phyloP scores from a whole-genome alignment of 805 yeast species.

The Yarrowia sp. region DNA sequence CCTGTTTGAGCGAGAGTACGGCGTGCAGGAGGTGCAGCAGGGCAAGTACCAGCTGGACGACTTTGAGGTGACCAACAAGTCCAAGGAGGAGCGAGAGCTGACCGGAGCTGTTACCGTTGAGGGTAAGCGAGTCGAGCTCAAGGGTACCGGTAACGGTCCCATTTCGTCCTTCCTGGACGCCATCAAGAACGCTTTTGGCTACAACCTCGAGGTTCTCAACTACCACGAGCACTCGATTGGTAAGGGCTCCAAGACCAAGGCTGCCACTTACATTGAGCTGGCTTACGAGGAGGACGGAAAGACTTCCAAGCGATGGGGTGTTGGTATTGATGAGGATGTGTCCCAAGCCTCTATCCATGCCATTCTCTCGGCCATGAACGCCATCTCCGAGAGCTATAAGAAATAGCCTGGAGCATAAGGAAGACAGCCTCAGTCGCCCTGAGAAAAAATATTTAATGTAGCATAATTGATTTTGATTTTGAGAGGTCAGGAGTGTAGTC shows the following conservation, averaged over 20 bases:
- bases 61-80: constrained; percentile 47
- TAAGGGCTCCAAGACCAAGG: constrained; percentile 64
- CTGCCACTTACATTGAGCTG: constrained; percentile 73
- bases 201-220: constrained; percentile 58
- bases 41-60: constrained; percentile 44
- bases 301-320: constrained; percentile 68
- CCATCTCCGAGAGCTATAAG: constrained; percentile 31
- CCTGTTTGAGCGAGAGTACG: constrained; percentile 62
- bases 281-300: constrained; percentile 48
- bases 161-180: constrained; percentile 73
- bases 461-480: constrained; percentile 2
- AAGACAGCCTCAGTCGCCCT: neutral
- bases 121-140: constrained; percentile 43
- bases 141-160: constrained; percentile 79
- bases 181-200: constrained; percentile 48
- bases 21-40: constrained; percentile 39
- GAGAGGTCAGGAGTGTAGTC: no score
- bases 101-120: constrained; percentile 51
- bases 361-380: constrained; percentile 43
- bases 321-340: constrained; percentile 87
- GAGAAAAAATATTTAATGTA: constrained; percentile 2
- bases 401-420: neutral
- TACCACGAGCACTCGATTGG: constrained; percentile 83
- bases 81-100: constrained; percentile 46
- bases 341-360: constrained; percentile 73